Evolutionary conservation across 208 protist species (phyloP).

Genomic region (Trypanosoma congolense): DNA sequence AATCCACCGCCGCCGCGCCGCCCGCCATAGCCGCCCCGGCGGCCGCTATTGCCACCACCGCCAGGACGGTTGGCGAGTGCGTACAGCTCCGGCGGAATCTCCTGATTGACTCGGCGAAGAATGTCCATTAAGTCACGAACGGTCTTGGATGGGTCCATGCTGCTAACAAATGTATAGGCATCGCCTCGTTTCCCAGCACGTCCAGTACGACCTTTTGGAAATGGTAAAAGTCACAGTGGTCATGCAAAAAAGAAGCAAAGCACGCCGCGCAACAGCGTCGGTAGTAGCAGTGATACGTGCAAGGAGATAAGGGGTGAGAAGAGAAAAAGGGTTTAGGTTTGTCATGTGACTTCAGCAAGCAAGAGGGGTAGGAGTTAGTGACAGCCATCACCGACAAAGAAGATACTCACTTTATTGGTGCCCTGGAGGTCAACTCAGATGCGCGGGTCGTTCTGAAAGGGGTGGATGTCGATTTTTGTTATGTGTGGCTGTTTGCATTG

Average conservation of each 20-base stretch:
- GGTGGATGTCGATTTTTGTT: too few relatives aligned
- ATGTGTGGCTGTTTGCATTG: too few relatives aligned
- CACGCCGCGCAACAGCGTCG: constrained; percentile 7
- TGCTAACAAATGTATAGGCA: constrained; percentile 83
- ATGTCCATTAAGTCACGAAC: constrained; percentile 74
- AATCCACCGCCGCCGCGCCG: constrained; percentile 22
- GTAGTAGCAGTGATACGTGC: constrained; percentile 4
- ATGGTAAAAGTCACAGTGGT: too few relatives aligned
- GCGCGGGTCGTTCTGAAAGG: too few relatives aligned
- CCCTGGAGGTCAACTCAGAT: too few relatives aligned
- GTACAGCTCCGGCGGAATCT: constrained; percentile 63
- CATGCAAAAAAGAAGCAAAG: background rate
- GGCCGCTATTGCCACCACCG: constrained; percentile 27
- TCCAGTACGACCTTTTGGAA: constrained; percentile 73
- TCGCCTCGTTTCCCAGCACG: constrained; percentile 83
- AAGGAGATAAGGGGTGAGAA: constrained; percentile 7
- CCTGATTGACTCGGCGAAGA: constrained; percentile 56
- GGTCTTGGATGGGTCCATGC: constrained; percentile 62
- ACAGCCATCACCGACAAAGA: too few relatives aligned
- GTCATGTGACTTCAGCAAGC: background rate
- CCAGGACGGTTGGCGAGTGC: constrained; percentile 24
- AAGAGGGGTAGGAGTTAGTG: too few relatives aligned
- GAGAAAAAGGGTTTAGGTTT: constrained; percentile 10
- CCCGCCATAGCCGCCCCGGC: constrained; percentile 28
- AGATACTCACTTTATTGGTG: too few relatives aligned